phyloP scores from a whole-genome alignment of 2,329 filamentous ascomycete genomes.

The Fusarium brevicatenulatum region DNA sequence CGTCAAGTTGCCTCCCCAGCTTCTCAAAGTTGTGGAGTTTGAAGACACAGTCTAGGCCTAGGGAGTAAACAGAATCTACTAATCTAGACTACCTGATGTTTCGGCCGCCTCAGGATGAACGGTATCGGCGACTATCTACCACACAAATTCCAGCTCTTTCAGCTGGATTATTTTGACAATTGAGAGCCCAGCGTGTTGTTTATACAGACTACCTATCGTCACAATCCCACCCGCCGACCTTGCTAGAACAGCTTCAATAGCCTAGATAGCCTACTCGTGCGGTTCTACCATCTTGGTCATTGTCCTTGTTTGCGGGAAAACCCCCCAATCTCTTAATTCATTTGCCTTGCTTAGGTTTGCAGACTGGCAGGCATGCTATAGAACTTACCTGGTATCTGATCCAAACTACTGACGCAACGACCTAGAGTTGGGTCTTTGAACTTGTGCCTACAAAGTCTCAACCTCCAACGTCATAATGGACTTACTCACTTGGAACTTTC shows the following conservation, averaged over 20 bases:
- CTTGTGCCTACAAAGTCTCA: neutral
- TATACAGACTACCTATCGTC: neutral
- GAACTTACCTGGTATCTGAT: neutral
- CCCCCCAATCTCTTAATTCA: neutral
- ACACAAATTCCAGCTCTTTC: conserved; percentile 23
- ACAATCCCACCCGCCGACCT: conserved; percentile 1
- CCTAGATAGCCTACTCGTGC: neutral
- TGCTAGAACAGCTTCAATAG: conserved; percentile 8
- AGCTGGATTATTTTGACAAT: neutral
- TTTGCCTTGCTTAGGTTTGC: neutral
- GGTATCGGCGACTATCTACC: neutral
- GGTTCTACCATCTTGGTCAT: conserved; percentile 5
- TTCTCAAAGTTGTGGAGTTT: conserved; percentile 7
- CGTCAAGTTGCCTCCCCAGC: conserved; percentile 8
- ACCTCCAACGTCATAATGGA: neutral
- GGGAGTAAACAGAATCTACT: conserved; percentile 2
- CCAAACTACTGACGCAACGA: neutral
- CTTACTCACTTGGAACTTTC: neutral
- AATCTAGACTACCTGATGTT: neutral
- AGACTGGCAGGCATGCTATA: neutral
- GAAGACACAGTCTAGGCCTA: conserved; percentile 14
- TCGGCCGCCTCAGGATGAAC: conserved; percentile 3
- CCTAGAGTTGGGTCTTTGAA: neutral
- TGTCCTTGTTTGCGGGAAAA: neutral
- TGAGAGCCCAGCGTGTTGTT: neutral